Percentiles rank a stretch among this genome's conserved stretches.
Evolutionary conservation across 495 filamentous ascomycete genomes (phyloP).

Genomic region (Penicillium pulvis): DNA sequence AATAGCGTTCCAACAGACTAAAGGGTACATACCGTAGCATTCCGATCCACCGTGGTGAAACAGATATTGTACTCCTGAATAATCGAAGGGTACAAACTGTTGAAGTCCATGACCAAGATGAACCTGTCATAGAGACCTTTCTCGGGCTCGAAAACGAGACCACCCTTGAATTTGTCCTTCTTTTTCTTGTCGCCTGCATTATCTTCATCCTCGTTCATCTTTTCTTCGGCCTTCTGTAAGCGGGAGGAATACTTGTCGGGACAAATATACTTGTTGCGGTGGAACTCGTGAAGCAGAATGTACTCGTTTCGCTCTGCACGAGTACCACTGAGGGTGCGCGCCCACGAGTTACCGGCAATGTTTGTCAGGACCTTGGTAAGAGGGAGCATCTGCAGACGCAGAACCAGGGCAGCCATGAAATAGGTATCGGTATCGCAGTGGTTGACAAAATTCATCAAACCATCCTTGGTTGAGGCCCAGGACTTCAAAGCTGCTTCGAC

Average conservation of each 20-base stretch:
- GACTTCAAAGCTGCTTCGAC: constrained; percentile 84
- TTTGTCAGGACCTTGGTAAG: constrained; percentile 95
- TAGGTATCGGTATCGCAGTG: constrained; percentile 95
- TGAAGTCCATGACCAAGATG: constrained; percentile 99
- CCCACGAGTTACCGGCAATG: constrained; percentile 97
- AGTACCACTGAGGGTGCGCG: constrained; percentile 90
- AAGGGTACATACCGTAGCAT: constrained; percentile 53
- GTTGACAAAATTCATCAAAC: constrained; percentile 87
- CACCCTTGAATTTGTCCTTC: constrained; percentile 98
- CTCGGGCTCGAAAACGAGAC: constrained; percentile 96
- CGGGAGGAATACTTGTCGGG: constrained; percentile 84
- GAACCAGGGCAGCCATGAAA: constrained; percentile 86
- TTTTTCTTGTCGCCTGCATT: constrained; percentile 89
- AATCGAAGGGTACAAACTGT: constrained; percentile 97
- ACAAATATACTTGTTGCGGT: constrained; percentile 94
- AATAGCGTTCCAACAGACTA: not conserved
- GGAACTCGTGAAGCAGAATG: constrained; percentile 96
- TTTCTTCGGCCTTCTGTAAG: constrained; percentile 67
- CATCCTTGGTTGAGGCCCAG: constrained; percentile 81
- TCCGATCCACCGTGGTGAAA: constrained; percentile 91
- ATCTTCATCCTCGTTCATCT: constrained; percentile 67
- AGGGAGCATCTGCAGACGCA: constrained; percentile 88
- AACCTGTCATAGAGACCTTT: constrained; percentile 97
- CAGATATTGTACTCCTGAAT: constrained; percentile 99
- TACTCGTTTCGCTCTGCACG: constrained; percentile 98